Base-by-base conservation (phyloP, 768 basidiomycete species). In the Piloderma croceum region DNA sequence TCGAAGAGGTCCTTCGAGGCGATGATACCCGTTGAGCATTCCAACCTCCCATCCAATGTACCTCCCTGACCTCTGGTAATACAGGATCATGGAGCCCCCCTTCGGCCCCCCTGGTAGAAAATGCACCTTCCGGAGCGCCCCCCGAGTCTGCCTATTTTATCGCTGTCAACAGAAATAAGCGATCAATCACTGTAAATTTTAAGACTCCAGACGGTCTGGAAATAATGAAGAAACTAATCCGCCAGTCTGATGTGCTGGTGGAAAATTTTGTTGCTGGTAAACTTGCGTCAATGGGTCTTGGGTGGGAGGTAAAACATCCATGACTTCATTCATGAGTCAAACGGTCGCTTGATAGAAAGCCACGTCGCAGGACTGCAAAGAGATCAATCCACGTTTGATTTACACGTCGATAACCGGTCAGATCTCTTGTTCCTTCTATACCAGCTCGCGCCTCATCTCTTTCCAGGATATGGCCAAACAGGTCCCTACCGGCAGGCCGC, bases 11-110 rank as follows among this genome's bases (percentile, higher is more conserved):
- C 38, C 68, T 71, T 32, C 74, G 70, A 43, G 93, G 93, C 18
- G 93, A 97, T 54, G 93, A 97, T 63, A 97, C 93, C 23, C 76
- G 90, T 77, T 63, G n/a, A n/a, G n/a, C n/a, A n/a, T n/a, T n/a
- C n/a, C n/a, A n/a, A n/a, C n/a, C n/a, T n/a, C n/a, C n/a, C n/a
- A n/a, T n/a, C n/a, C n/a, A n/a, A n/a, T n/a, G n/a, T n/a, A n/a
- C n/a, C n/a, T n/a, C n/a, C n/a, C n/a, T n/a, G n/a, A n/a, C n/a
- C n/a, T n/a, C n/a, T n/a, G n/a, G n/a, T n/a, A n/a, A 19, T 24
- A n/a, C 39, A 84, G 81, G 83, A 47, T 69, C 77, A 31, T 84
- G 83, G 81, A 62, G 60, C 45, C 81, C 81, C 15, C 83, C 81
- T 9, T 73, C 73, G 12, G 77, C 79, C 13, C 74, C 77, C 22